Percentiles rank a stretch among this genome's conserved stretches.
These are phyloP conservation scores for Russula earlei DNA, from an alignment of 768 basidiomycete species.

Conservation along the genomic window DNA sequence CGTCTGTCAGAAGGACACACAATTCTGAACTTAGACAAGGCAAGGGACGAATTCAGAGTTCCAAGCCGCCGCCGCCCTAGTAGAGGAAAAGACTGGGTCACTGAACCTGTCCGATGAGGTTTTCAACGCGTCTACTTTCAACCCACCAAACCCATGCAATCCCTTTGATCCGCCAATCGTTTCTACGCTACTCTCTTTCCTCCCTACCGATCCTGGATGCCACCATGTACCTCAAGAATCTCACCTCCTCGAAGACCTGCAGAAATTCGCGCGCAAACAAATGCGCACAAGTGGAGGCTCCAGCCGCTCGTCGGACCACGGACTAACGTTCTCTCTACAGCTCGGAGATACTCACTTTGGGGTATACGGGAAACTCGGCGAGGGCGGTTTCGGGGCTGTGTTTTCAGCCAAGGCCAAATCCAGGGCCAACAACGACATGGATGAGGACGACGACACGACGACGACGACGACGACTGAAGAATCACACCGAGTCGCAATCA, in stretches of 20 bases:
- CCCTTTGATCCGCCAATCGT: constrained; percentile 66
- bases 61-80: constrained; percentile 10
- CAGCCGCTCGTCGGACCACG: constrained; percentile 27
- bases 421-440: constrained; percentile 37
- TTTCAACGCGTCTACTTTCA: constrained; percentile 52
- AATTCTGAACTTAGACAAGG: constrained; percentile 15
- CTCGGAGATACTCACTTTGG: constrained; percentile 59
- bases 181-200: constrained; percentile 50
- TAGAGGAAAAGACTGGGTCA: constrained; percentile 55
- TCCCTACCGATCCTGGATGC: constrained; percentile 51
- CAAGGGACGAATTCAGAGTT: constrained; percentile 4
- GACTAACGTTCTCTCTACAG: constrained; percentile 41
- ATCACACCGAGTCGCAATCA: constrained; percentile 70
- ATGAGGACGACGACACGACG: constrained; percentile 32
- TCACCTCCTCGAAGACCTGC: constrained; percentile 54
- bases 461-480: constrained; percentile 40
- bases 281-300: constrained; percentile 27
- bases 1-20: constrained; percentile 11
- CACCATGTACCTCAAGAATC: constrained; percentile 51
- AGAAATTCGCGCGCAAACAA: constrained; percentile 54
- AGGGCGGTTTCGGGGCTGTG: constrained; percentile 95
- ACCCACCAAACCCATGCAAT: constrained; percentile 80
- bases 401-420: constrained; percentile 56
- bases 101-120: constrained; percentile 59
- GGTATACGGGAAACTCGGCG: constrained; percentile 83